Evolutionary conservation across 2,329 filamentous ascomycete genomes (phyloP).

Genomic region (Exserohilum turcica): DNA sequence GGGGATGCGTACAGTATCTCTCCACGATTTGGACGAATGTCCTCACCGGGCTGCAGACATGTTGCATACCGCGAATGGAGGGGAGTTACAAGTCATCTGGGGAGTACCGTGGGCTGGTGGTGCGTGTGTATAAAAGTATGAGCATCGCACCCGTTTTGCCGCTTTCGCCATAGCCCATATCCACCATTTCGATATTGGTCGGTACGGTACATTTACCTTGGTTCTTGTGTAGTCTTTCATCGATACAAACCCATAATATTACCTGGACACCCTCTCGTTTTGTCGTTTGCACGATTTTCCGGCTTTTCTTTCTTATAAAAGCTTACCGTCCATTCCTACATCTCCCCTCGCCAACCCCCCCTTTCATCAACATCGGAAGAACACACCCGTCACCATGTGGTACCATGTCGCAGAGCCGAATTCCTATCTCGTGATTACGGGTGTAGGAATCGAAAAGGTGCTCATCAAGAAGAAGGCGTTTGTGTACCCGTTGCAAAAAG

Average conservation of each 20-base stretch:
- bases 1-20: not conserved
- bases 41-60: slow-evolving; percentile 3
- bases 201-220: not conserved
- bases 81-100: not conserved
- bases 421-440: slow-evolving; percentile 86
- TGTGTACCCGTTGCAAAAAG: slow-evolving; percentile 48
- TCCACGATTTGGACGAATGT: not conserved
- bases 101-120: no score
- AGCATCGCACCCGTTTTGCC: not conserved
- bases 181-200: not conserved
- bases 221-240: not conserved
- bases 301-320: not conserved
- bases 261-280: no score
- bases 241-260: not conserved
- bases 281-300: not conserved
- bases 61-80: not conserved
- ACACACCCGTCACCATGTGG: slow-evolving; percentile 42
- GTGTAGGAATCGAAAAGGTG: slow-evolving; percentile 74
- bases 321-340: not conserved
- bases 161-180: not conserved
- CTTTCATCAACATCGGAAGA: not conserved
- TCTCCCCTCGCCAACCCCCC: no score
- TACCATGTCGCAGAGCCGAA: slow-evolving; percentile 75
- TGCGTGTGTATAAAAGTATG: slow-evolving; percentile 1
- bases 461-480: slow-evolving; percentile 74